Evolutionary conservation across 192 early-diverging fungal genomes (phyloP), one percentile per base, ranked within the genome.

Genomic region (Dimargaris cristalligena): DNA sequence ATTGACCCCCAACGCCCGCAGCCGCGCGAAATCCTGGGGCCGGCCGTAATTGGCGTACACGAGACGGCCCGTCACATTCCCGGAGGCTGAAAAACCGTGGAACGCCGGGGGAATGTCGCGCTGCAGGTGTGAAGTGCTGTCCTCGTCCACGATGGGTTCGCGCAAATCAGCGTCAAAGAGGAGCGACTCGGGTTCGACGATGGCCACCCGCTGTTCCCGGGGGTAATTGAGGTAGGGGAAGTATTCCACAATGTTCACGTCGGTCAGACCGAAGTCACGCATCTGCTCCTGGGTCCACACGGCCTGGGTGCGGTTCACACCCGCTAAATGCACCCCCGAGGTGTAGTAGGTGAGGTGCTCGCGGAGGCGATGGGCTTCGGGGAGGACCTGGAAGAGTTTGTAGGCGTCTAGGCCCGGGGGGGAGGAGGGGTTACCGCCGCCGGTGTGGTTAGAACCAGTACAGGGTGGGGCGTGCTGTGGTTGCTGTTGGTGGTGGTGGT

Each of bases 11-110:
- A 60, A 59, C 2, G 52, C 47, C 30, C 55, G 32, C 23, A 85
- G 67, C 9, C 58, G 62, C 26, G 44, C 52, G 62, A 78, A 83
- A 63, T 85, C 82, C 34, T 71, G 64, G n/a, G 51, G 25, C 4
- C 65, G 60, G 57, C 81, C 80, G 62, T 79, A 83, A 63, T 81
- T 78, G 33, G 78, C 81, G 62, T 83, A 83, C 1, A 83, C 71
- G 11, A 85, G 59, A 56, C 64, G 67, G 3, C 69, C 78, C 32
- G 79, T 80, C n/a, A 82, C 73, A 59, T 79, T 75, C 8, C 79
- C 81, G 18, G 71, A 65, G 11, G 67, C 73, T 30, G 80, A 73
- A 61, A 75, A 75, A 22, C 74, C 81, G 60, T 81, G 81, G 62
- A 85, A 85, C 1, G 81, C 67, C 0, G 76, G 76, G 10, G 78